Percentiles rank a stretch among this genome's conserved stretches.
Conservation (phyloP, 208 protist genomes). For the Leishmania lainsoni region DNA sequence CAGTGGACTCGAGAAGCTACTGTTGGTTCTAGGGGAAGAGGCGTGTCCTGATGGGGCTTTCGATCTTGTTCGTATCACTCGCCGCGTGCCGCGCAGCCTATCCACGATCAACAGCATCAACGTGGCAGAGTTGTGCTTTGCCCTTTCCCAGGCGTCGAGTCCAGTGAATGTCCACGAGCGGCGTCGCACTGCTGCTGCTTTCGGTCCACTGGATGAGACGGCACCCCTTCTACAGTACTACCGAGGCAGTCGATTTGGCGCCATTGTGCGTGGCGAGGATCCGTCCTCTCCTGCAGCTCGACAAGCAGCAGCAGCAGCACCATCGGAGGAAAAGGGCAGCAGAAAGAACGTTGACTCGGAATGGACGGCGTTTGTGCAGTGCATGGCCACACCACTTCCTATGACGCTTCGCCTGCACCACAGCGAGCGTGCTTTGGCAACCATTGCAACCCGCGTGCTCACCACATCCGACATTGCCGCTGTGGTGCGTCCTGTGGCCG, state of each 20-base stretch:
- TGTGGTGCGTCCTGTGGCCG: constrained; percentile 44
- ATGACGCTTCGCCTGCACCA: constrained; percentile 88
- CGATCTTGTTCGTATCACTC: constrained; percentile 68
- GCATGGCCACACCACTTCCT: constrained; percentile 68
- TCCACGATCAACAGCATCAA: constrained; percentile 69
- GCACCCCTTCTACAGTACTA: constrained; percentile 81
- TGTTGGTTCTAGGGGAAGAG: constrained; percentile 54
- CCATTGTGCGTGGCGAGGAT: constrained; percentile 50
- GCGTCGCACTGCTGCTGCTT: constrained; percentile 46
- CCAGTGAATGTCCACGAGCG: constrained; percentile 75
- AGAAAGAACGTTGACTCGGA: constrained; percentile 34
- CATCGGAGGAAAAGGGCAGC: background rate
- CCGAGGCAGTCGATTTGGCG: constrained; percentile 63
- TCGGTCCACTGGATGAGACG: constrained; percentile 52
- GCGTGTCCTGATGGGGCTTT: constrained; percentile 42
- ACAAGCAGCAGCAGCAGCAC: constrained; percentile 3
- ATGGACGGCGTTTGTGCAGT: constrained; percentile 66
- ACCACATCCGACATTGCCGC: constrained; percentile 20
- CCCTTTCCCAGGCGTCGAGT: constrained; percentile 59
- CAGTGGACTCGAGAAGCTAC: constrained; percentile 52
- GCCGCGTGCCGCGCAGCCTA: constrained; percentile 80
- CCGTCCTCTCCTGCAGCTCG: constrained; percentile 34
- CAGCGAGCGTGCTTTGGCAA: constrained; percentile 55
- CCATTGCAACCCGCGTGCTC: constrained; percentile 52
- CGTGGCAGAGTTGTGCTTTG: constrained; percentile 87